These are phyloP conservation scores for Aspergillus leporis DNA, from an alignment of 495 filamentous ascomycete species.

Conservation along the genomic window DNA sequence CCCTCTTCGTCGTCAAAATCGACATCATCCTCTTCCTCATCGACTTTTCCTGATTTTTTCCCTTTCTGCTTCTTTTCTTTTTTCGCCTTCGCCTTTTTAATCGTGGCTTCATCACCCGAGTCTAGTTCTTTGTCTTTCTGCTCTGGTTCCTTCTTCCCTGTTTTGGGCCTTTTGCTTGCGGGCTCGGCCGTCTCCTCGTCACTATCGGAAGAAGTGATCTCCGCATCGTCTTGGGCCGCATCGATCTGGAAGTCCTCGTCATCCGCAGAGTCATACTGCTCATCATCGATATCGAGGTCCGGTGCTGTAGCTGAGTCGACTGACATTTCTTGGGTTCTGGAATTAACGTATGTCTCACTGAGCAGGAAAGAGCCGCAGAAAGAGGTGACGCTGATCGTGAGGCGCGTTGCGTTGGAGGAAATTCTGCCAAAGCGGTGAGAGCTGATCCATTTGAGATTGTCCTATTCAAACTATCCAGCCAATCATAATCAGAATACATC, in stretches of 20 bases:
- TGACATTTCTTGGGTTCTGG: constrained; percentile 26
- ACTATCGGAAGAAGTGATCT: constrained; percentile 22
- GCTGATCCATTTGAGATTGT: not conserved
- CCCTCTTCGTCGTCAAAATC: constrained; percentile 58
- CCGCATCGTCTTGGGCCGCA: constrained; percentile 46
- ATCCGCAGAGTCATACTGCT: constrained; percentile 69
- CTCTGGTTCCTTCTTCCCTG: constrained; percentile 22
- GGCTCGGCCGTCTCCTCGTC: constrained; percentile 36
- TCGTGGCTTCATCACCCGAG: constrained; percentile 80
- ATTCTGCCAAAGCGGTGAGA: constrained; percentile 10
- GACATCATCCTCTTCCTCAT: constrained; percentile 56
- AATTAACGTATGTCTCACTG: not conserved
- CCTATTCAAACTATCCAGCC: not conserved
- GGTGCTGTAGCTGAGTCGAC: constrained; percentile 20
- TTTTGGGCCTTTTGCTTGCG: constrained; percentile 45
- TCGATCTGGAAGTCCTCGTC: constrained; percentile 75
- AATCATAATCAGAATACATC: not conserved
- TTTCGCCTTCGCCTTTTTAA: constrained; percentile 58
- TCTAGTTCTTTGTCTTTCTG: constrained; percentile 44
- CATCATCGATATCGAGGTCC: constrained; percentile 45
- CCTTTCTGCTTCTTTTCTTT: constrained; percentile 55
- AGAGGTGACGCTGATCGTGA: not conserved
- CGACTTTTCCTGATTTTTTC: constrained; percentile 34
- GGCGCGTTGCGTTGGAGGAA: not conserved
- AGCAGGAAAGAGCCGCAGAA: constrained; percentile 2